Evolutionary conservation across 1,284 basidiomycete species (phyloP).

Genomic region (Moniliophthora roreri): DNA sequence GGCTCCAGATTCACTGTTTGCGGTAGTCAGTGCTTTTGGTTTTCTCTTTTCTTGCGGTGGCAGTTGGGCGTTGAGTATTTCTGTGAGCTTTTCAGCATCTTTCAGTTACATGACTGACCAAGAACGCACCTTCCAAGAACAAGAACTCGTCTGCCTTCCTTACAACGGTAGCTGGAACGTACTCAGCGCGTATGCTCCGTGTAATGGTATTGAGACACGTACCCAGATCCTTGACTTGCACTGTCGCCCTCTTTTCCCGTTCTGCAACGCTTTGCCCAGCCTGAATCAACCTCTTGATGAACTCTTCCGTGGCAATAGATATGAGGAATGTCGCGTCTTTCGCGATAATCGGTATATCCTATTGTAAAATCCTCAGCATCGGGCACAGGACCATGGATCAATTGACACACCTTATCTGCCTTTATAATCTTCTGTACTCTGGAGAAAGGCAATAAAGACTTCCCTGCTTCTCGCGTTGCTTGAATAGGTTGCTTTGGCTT

Average conservation of each 20-base stretch:
- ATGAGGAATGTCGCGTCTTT: conserved; percentile 74
- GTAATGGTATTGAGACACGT: conserved; percentile 19
- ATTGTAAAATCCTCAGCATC: neutral
- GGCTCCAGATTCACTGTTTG: too few species aligned
- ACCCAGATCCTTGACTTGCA: conserved; percentile 75
- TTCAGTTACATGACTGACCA: neutral
- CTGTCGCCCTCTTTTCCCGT: conserved; percentile 61
- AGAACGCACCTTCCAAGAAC: conserved; percentile 60
- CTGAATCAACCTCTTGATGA: conserved; percentile 63
- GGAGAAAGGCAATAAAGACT: conserved; percentile 65
- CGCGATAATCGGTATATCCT: conserved; percentile 75
- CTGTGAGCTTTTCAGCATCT: neutral
- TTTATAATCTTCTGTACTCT: conserved; percentile 80
- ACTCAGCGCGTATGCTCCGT: neutral
- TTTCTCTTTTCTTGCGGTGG: too few species aligned
- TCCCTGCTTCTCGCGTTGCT: conserved; percentile 53
- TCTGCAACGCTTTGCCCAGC: conserved; percentile 61
- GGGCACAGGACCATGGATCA: neutral
- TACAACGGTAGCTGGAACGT: conserved; percentile 51
- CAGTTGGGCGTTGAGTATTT: too few species aligned
- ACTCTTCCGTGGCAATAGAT: conserved; percentile 76
- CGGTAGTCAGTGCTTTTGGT: too few species aligned
- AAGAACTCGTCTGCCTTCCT: conserved; percentile 70
- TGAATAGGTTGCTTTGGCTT: conserved; percentile 28
- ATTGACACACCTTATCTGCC: conserved; percentile 62